phyloP scores from a whole-genome alignment of 2,329 filamentous ascomycete genomes.

The Ambrosiella xylebori region DNA sequence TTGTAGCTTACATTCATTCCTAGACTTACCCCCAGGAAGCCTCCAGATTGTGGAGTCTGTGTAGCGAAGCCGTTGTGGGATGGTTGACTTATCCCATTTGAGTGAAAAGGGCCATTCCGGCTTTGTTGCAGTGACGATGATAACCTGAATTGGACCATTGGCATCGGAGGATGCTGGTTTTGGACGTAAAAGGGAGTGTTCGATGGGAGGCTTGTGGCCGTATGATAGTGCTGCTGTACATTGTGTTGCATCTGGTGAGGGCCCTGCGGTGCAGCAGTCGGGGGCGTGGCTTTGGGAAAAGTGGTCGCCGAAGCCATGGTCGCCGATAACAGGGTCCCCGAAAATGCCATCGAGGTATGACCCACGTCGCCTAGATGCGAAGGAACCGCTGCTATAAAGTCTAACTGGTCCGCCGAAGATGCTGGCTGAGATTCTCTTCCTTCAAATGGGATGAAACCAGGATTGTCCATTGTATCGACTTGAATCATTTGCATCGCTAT shows the following conservation, averaged over 20 bases:
- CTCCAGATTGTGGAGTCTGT: neutral
- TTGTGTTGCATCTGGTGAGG: neutral
- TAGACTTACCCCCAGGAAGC: neutral
- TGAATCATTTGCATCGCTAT: slow-evolving; percentile 8
- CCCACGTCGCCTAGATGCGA: neutral
- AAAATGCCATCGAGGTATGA: slow-evolving; percentile 1
- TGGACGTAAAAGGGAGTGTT: neutral
- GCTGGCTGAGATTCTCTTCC: neutral
- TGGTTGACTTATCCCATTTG: neutral
- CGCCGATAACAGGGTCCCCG: slow-evolving; percentile 7
- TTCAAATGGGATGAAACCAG: slow-evolving; percentile 3
- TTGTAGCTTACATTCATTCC: neutral
- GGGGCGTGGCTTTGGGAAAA: neutral
- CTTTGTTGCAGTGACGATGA: neutral
- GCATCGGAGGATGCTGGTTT: neutral
- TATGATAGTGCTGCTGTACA: neutral
- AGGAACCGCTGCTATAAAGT: neutral
- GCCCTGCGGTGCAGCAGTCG: neutral
- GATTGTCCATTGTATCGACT: slow-evolving; percentile 7
- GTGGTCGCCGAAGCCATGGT: slow-evolving; percentile 4
- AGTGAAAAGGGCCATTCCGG: neutral
- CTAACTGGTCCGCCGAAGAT: neutral
- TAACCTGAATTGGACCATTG: neutral
- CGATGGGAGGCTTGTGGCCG: neutral
- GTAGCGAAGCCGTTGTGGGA: neutral